These are phyloP conservation scores for Hyaloscypha bicolor DNA, from an alignment of 495 filamentous ascomycete species.

Conservation along the genomic window DNA sequence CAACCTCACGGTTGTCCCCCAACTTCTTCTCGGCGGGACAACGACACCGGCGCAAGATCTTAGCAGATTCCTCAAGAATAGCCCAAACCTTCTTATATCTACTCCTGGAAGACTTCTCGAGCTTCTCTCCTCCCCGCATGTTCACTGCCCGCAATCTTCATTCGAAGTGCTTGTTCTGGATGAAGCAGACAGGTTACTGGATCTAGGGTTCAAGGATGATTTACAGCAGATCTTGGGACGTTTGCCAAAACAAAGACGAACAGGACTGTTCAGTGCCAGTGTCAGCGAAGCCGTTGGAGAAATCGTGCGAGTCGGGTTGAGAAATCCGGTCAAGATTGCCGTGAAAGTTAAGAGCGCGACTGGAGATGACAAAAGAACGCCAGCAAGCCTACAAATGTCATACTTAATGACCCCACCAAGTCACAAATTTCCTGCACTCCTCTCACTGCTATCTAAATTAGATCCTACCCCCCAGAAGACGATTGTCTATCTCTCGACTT, in stretches of 20 bases:
- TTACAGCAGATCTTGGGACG: slow-evolving; percentile 81
- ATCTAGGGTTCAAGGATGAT: slow-evolving; percentile 93
- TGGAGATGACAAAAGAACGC: slow-evolving; percentile 83
- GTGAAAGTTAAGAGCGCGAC: slow-evolving; percentile 86
- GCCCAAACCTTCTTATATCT: slow-evolving; percentile 83
- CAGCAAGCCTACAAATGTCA: slow-evolving; percentile 86
- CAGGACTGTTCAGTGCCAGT: slow-evolving; percentile 91
- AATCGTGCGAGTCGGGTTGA: slow-evolving; percentile 86
- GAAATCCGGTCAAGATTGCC: slow-evolving; percentile 90
- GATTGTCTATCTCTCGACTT: slow-evolving; percentile 95
- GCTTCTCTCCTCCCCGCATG: slow-evolving; percentile 85
- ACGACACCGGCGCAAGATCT: slow-evolving; percentile 85
- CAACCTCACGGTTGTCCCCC: slow-evolving; percentile 68
- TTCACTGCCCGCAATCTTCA: slow-evolving; percentile 82
- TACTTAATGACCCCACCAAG: slow-evolving; percentile 75
- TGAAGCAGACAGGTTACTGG: slow-evolving; percentile 89
- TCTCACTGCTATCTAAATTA: slow-evolving; percentile 67
- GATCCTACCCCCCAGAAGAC: slow-evolving; percentile 75
- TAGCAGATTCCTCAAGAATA: slow-evolving; percentile 72
- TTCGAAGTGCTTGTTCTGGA: slow-evolving; percentile 92
- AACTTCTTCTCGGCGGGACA: slow-evolving; percentile 86
- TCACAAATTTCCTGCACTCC: slow-evolving; percentile 75
- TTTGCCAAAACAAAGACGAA: slow-evolving; percentile 90
- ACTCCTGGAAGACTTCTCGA: slow-evolving; percentile 91
- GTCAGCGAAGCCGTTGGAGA: slow-evolving; percentile 89